phyloP scores from a whole-genome alignment of 345 rosid genomes.

The Balakata baccata region DNA sequence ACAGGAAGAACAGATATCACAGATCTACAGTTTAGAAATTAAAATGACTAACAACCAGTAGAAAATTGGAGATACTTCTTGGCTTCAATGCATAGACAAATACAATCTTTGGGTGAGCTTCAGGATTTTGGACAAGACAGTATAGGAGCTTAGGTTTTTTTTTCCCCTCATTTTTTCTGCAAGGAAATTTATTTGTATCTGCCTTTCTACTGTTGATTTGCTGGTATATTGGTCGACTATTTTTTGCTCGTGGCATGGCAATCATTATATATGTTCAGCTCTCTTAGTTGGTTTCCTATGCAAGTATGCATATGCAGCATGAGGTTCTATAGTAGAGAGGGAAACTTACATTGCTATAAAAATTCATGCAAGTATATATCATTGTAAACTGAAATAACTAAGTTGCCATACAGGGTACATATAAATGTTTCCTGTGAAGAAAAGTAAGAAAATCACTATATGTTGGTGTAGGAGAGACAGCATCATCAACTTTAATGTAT shows the following conservation, averaged over 20 bases:
- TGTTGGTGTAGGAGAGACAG: slow-evolving; percentile 25
- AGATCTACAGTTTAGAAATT: slow-evolving; percentile 36
- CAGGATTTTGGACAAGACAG: not conserved
- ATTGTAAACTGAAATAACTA: slow-evolving; percentile 7
- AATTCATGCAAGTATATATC: slow-evolving; percentile 9
- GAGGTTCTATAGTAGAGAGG: not conserved
- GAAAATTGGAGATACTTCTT: not conserved
- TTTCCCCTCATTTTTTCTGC: slow-evolving; percentile 1
- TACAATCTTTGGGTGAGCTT: slow-evolving; percentile 2
- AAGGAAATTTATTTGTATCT: slow-evolving; percentile 12
- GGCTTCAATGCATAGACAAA: slow-evolving; percentile 7
- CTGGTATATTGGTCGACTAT: not conserved
- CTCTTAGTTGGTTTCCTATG: too few relatives aligned
- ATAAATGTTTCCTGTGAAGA: slow-evolving; percentile 1
- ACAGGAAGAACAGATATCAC: slow-evolving; percentile 55
- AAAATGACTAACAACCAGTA: not conserved
- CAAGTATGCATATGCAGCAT: not conserved
- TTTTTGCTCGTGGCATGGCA: not conserved
- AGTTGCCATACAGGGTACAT: slow-evolving; percentile 4
- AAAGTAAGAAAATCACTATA: slow-evolving; percentile 15
- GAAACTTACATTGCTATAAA: not conserved
- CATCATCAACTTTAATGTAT: slow-evolving; percentile 23
- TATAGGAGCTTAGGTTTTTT: not conserved
- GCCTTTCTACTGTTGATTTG: too few relatives aligned
- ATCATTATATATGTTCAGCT: not conserved